phyloP scores from a whole-genome alignment of 495 filamentous ascomycete species.

The Penicillium diatomitis region DNA sequence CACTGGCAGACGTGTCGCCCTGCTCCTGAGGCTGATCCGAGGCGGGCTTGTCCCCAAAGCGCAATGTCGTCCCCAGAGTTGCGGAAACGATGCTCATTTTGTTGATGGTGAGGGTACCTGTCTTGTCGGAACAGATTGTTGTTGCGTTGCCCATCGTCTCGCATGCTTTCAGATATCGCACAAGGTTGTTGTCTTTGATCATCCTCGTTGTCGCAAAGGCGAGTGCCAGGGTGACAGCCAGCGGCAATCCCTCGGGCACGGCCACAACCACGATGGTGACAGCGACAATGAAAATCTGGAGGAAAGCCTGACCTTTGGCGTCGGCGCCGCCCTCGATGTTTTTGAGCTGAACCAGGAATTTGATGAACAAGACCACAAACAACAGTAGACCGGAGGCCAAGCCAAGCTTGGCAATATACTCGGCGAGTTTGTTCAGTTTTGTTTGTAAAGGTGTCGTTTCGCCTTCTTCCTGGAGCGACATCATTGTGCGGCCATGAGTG shows the following conservation, averaged over 20 bases:
- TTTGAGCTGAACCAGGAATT: constrained; percentile 65
- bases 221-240: constrained; percentile 87
- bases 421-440: constrained; percentile 83
- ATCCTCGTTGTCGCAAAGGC: constrained; percentile 93
- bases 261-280: constrained; percentile 94
- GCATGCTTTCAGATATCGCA: constrained; percentile 82
- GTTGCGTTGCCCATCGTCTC: constrained; percentile 99
- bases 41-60: constrained; percentile 53
- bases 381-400: constrained; percentile 71
- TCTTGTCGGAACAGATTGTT: constrained; percentile 94
- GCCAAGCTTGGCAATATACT: constrained; percentile 91
- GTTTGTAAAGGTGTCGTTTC: constrained; percentile 92
- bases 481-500: constrained; percentile 84
- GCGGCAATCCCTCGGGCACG: constrained; percentile 84
- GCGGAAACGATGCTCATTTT: constrained; percentile 84
- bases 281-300: constrained; percentile 89
- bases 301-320: constrained; percentile 76
- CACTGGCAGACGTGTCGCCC: constrained; percentile 41
- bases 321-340: constrained; percentile 43
- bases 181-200: constrained; percentile 91
- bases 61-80: constrained; percentile 57
- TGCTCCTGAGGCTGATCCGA: constrained; percentile 8
- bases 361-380: constrained; percentile 88
- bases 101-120: constrained; percentile 88
- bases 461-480: constrained; percentile 81